Evolutionary conservation across 306 rosid genomes (phyloP).

Genomic region (Trichosanthes truncata): DNA sequence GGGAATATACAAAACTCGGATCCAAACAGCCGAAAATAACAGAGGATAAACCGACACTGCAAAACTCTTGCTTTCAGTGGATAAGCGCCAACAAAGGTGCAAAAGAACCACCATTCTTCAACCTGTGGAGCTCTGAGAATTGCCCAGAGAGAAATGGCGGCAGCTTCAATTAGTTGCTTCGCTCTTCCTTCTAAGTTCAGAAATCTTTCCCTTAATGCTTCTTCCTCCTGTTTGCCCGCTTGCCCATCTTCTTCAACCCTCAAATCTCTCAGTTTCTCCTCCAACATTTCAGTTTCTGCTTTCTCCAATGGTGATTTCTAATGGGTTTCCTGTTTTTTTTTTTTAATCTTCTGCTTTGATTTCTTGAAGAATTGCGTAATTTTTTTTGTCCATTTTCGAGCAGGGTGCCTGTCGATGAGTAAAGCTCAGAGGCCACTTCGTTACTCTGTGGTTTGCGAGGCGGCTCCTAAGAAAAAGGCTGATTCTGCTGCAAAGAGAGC

Average conservation of each 20-base stretch:
- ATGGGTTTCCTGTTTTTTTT: background rate
- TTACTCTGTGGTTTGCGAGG: constrained; percentile 55
- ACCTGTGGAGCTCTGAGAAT: background rate
- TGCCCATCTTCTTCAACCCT: constrained; percentile 22
- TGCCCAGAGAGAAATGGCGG: constrained; percentile 31
- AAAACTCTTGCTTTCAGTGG: background rate
- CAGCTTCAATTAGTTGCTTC: constrained; percentile 38
- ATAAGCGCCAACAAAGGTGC: background rate
- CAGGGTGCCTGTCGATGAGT: constrained; percentile 47
- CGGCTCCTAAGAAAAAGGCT: constrained; percentile 42
- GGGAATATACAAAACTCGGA: background rate
- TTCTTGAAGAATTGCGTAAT: background rate
- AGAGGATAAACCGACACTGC: background rate
- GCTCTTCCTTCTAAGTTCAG: constrained; percentile 53
- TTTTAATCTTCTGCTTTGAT: background rate
- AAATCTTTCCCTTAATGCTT: constrained; percentile 37
- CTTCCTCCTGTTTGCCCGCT: constrained; percentile 19
- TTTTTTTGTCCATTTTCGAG: constrained; percentile 9
- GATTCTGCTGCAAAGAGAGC: constrained; percentile 87
- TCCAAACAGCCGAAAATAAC: constrained; percentile 7
- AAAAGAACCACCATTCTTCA: background rate
- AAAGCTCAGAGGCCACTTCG: constrained; percentile 25
- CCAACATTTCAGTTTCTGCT: constrained; percentile 32
- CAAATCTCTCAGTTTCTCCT: constrained; percentile 50
- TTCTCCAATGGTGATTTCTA: constrained; percentile 39